phyloP scores from a whole-genome alignment of 768 basidiomycete species.

The Xerocomellus intermedius region DNA sequence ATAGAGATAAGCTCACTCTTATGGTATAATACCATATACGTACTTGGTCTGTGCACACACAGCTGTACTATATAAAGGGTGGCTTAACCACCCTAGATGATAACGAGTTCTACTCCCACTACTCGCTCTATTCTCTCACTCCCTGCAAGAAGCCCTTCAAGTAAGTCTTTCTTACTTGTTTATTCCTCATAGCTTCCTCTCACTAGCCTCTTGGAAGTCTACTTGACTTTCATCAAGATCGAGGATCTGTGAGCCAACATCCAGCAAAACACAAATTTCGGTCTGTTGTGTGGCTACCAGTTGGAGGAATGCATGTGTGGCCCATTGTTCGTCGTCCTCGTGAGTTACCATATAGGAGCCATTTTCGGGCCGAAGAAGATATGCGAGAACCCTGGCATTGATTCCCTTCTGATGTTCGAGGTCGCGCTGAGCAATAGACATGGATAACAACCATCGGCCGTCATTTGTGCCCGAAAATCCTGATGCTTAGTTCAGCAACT shows the following conservation, averaged over 20 bases:
- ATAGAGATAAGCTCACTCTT: too few relatives aligned
- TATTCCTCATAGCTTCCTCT: too few relatives aligned
- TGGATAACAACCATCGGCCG: constrained; percentile 35
- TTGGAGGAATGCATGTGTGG: constrained; percentile 16
- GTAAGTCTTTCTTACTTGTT: too few relatives aligned
- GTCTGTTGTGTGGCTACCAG: constrained; percentile 33
- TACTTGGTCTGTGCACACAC: too few relatives aligned
- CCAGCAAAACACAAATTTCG: constrained; percentile 44
- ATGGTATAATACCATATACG: too few relatives aligned
- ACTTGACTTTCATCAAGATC: too few relatives aligned
- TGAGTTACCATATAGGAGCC: constrained; percentile 10
- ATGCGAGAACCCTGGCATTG: constrained; percentile 38
- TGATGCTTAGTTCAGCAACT: not conserved
- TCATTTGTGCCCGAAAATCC: constrained; percentile 44
- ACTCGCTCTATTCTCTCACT: too few relatives aligned
- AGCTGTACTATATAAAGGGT: too few relatives aligned
- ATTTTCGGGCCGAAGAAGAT: constrained; percentile 26
- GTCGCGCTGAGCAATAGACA: constrained; percentile 30
- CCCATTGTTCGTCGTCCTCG: not conserved
- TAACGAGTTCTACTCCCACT: too few relatives aligned
- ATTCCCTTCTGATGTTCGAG: constrained; percentile 31
- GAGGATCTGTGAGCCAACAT: constrained; percentile 56
- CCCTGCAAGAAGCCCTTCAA: too few relatives aligned
- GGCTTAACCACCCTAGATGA: too few relatives aligned
- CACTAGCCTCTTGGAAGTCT: too few relatives aligned